These are phyloP conservation scores for Neospora caninum DNA, from an alignment of 169 alveolate species.

Conservation along the genomic window DNA sequence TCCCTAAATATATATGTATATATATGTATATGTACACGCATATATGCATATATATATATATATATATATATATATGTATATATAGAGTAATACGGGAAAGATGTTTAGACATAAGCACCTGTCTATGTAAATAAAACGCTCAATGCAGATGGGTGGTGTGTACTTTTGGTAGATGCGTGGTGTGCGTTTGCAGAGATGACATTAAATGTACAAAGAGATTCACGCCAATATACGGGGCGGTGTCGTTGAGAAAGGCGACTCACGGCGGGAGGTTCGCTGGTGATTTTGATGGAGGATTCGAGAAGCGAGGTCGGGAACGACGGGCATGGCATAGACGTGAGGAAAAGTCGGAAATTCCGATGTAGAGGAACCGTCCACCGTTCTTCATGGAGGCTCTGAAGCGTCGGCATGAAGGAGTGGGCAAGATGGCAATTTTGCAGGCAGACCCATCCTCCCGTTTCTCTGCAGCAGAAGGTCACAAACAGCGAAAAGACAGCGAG, in stretches of 20 bases:
- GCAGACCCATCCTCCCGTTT: constrained; percentile 79
- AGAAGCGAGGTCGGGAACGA: constrained; percentile 94
- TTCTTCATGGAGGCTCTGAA: constrained; percentile 90
- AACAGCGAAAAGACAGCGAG: background rate
- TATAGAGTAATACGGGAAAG: constrained; percentile 58
- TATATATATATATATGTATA: constrained; percentile 82
- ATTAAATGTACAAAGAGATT: constrained; percentile 71
- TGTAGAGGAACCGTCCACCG: constrained; percentile 76
- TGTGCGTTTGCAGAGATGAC: constrained; percentile 71
- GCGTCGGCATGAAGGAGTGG: constrained; percentile 92
- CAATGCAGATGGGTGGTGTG: too few species aligned
- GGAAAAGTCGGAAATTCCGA: constrained; percentile 92
- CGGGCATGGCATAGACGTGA: constrained; percentile 92
- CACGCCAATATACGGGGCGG: background rate
- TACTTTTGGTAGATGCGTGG: too few species aligned
- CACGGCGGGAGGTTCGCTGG: constrained; percentile 96
- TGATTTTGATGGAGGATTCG: constrained; percentile 91
- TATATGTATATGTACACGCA: background rate
- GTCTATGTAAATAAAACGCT: too few species aligned
- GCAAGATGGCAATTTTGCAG: constrained; percentile 94
- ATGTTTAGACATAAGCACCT: too few species aligned
- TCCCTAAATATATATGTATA: background rate
- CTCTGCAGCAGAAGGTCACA: background rate
- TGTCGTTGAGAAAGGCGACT: background rate
- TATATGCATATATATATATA: background rate